Percentiles rank a stretch among this genome's conserved stretches.
Evolutionary conservation across 768 basidiomycete species (phyloP).

Genomic region (Daedaleopsis nitida): DNA sequence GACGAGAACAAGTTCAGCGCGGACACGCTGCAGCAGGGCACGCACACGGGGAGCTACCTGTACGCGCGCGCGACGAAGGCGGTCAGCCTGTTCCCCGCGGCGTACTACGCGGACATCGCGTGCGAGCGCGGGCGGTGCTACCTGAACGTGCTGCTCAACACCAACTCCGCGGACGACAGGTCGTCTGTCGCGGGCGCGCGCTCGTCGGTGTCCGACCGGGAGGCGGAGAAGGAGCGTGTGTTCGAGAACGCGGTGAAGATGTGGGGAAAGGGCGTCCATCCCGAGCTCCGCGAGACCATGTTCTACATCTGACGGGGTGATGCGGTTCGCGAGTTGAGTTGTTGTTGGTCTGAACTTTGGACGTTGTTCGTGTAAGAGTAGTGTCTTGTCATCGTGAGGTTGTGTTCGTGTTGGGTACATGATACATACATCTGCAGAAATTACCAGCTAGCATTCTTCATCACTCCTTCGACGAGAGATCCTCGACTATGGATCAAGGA

Average conservation of each 20-base stretch:
- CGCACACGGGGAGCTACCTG: slow-evolving; percentile 68
- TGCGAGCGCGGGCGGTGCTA: slow-evolving; percentile 81
- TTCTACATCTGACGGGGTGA: slow-evolving; percentile 59
- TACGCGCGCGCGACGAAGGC: slow-evolving; percentile 85
- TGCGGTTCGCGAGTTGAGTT: too few species aligned
- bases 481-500: too few species aligned
- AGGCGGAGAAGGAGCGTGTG: slow-evolving; percentile 36
- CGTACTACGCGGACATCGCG: slow-evolving; percentile 81
- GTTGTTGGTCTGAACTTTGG: too few species aligned
- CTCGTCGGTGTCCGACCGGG: slow-evolving; percentile 23
- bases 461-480: too few species aligned
- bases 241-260: slow-evolving; percentile 43
- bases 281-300: slow-evolving; percentile 63
- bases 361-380: too few species aligned
- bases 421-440: too few species aligned
- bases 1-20: slow-evolving; percentile 73
- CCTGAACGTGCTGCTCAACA: slow-evolving; percentile 66
- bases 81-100: slow-evolving; percentile 78
- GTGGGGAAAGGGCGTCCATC: slow-evolving; percentile 46
- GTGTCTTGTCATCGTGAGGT: too few species aligned
- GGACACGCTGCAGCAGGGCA: slow-evolving; percentile 74
- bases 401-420: too few species aligned
- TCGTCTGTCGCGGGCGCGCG: slow-evolving; percentile 35
- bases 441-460: too few species aligned
- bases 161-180: slow-evolving; percentile 41